Percentiles rank a stretch among this genome's conserved stretches.
Conservation (phyloP, 2,329 filamentous ascomycete species). For the Alternaria dauci region DNA sequence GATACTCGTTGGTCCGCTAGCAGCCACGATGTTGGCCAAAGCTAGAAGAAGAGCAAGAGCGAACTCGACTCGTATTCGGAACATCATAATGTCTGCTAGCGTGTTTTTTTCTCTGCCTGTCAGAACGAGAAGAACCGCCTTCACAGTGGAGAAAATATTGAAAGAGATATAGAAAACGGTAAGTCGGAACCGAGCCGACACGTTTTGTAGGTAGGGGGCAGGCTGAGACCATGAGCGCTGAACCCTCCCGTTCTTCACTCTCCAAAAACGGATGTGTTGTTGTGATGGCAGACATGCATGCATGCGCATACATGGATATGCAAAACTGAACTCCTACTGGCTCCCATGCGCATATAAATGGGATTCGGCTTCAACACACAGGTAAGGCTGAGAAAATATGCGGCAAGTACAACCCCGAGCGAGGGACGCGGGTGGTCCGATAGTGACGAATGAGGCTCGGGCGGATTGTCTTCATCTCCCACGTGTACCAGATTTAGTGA, state of each 20-base stretch:
- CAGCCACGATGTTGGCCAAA: not conserved
- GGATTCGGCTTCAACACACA: not conserved
- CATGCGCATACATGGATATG: not conserved
- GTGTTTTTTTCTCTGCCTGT: not conserved
- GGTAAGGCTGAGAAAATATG: not conserved
- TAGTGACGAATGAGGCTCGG: not conserved
- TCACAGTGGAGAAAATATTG: not conserved
- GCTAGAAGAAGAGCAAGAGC: not conserved
- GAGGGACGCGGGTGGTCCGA: not conserved
- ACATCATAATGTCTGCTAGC: not conserved
- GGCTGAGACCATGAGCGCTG: not conserved
- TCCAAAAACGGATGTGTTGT: not conserved
- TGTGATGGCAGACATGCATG: not conserved
- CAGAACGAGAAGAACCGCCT: not conserved
- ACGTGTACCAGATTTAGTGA: not conserved
- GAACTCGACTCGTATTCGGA: not conserved
- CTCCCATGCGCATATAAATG: not conserved
- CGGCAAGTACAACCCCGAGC: not conserved
- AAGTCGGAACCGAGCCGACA: not conserved
- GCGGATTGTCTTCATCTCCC: not conserved
- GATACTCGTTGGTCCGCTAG: conserved; percentile 1
- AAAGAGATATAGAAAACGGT: not conserved
- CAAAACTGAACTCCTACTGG: not conserved
- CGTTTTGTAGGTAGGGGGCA: not conserved
- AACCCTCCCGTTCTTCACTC: not conserved